Evolutionary conservation across 352 stramenopile species (phyloP).

Genomic region (Globisporangium ultimum): DNA sequence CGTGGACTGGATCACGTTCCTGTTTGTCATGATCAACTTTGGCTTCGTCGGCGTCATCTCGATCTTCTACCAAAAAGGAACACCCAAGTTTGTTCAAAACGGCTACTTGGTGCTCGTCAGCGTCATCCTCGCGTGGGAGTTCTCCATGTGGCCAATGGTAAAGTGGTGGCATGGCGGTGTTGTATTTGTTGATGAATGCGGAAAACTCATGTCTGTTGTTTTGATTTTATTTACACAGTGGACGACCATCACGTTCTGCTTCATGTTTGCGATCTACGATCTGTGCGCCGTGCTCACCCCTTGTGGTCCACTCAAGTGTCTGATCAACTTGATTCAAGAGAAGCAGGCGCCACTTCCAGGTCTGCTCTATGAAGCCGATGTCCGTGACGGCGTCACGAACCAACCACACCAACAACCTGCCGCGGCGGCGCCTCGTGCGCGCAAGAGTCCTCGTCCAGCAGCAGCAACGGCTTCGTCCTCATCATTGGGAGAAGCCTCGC

Average conservation of each 20-base stretch:
- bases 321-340: conserved; percentile 91
- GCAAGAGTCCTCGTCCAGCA: conserved; percentile 5
- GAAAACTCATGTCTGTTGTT: too few species aligned
- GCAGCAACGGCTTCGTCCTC: conserved; percentile 20
- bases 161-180: conserved; percentile 1
- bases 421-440: not conserved
- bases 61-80: conserved; percentile 90
- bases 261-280: conserved; percentile 98
- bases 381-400: conserved; percentile 70
- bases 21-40: conserved; percentile 91
- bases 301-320: conserved; percentile 94
- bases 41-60: conserved; percentile 84
- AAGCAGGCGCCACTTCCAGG: conserved; percentile 89
- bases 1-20: conserved; percentile 72
- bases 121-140: conserved; percentile 97
- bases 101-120: conserved; percentile 93
- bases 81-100: conserved; percentile 88
- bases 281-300: conserved; percentile 97
- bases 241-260: conserved; percentile 89
- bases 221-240: conserved; percentile 31
- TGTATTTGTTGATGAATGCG: too few species aligned
- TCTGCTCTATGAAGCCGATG: conserved; percentile 95
- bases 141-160: conserved; percentile 96
- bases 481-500: conserved; percentile 20
- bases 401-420: conserved; percentile 16